Conservation (phyloP, 371 early-diverging fungal genomes). For the Parasitella parasitica region DNA sequence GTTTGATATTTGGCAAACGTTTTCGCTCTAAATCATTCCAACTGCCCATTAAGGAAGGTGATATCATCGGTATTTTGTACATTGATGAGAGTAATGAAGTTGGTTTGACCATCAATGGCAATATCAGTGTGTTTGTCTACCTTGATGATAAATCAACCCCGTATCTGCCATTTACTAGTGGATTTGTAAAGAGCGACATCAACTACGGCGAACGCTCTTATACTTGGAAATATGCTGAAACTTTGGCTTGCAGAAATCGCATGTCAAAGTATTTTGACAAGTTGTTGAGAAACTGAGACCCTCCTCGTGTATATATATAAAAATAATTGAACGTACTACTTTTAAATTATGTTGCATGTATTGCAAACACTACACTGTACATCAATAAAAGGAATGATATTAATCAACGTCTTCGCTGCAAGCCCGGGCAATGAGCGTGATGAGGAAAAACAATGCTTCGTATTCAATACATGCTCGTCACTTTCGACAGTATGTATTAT, state of each 20-base stretch:
- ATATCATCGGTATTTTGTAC: conserved; percentile 31
- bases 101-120: conserved; percentile 30
- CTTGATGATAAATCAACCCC: conserved; percentile 10
- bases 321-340: too few relatives aligned
- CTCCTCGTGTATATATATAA: background rate
- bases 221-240: conserved; percentile 18
- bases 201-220: conserved; percentile 24
- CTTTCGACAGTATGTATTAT: too few relatives aligned
- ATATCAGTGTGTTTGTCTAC: conserved; percentile 6
- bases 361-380: too few relatives aligned
- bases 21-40: conserved; percentile 22
- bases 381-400: too few relatives aligned
- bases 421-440: too few relatives aligned
- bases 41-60: conserved; percentile 15
- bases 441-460: too few relatives aligned
- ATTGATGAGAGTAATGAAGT: conserved; percentile 13
- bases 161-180: conserved; percentile 22
- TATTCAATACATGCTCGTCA: too few relatives aligned
- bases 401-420: too few relatives aligned
- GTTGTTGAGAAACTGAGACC: background rate
- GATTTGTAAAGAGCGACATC: conserved; percentile 15
- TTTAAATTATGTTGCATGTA: too few relatives aligned
- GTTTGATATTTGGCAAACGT: conserved; percentile 4
- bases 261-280: conserved; percentile 8
- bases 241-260: conserved; percentile 5